Percentiles rank a stretch among this genome's conserved stretches.
phyloP scores from a whole-genome alignment of 306 rosid genomes.

The Luffa acutangula region DNA sequence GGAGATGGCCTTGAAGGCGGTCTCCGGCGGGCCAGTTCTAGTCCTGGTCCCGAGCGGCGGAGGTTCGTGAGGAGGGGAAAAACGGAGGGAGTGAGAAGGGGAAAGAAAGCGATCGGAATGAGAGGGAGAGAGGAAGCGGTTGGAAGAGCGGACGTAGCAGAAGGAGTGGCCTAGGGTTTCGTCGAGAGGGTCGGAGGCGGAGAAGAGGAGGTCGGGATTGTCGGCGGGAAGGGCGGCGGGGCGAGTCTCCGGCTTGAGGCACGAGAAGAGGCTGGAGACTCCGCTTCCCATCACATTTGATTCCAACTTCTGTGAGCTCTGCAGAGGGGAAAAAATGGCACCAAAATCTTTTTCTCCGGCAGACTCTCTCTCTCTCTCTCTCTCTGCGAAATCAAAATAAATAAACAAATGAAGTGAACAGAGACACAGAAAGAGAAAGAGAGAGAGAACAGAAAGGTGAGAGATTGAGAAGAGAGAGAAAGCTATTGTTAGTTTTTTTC shows the following conservation, averaged over 20 bases:
- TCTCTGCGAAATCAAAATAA: constrained; percentile 15
- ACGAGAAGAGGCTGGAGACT: constrained; percentile 54
- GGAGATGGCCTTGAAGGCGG: constrained; percentile 71
- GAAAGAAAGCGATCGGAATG: constrained; percentile 82
- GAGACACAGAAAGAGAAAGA: not conserved
- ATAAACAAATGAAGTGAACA: not conserved
- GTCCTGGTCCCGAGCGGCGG: constrained; percentile 1
- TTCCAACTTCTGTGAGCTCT: constrained; percentile 12
- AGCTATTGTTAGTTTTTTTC: constrained; percentile 7
- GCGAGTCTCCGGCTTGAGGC: constrained; percentile 50
- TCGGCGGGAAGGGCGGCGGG: constrained; percentile 21
- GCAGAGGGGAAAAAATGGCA: not conserved
- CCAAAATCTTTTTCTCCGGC: constrained; percentile 30
- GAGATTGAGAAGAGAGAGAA: not conserved
- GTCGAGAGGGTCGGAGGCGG: constrained; percentile 52
- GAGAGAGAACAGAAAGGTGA: not conserved
- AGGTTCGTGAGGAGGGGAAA: constrained; percentile 59
- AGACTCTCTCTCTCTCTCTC: not conserved
- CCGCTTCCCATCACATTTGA: constrained; percentile 96
- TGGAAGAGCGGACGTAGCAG: constrained; percentile 81
- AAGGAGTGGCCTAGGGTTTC: constrained; percentile 99
- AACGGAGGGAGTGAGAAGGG: constrained; percentile 76
- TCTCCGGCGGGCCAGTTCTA: constrained; percentile 55
- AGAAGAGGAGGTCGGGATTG: constrained; percentile 34
- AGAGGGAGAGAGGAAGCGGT: constrained; percentile 65